Percentiles rank a stretch among this genome's conserved stretches.
These are phyloP conservation scores for Solanum pimpinellifolium DNA, from an alignment of 257 asterid genomes.

Conservation along the genomic window DNA sequence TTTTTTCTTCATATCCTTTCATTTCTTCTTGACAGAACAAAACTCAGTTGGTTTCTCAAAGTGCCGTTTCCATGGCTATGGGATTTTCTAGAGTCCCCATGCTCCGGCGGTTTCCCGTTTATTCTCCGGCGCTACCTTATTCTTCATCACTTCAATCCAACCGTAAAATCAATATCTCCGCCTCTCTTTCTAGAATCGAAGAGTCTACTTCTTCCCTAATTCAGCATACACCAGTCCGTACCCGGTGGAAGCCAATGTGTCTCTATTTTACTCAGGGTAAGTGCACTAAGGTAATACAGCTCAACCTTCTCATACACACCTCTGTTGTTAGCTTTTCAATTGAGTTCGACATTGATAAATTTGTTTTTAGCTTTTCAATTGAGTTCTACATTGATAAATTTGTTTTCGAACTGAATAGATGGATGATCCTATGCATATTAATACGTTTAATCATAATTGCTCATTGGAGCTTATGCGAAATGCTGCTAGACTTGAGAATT, in stretches of 20 bases:
- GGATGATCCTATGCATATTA: constrained; percentile 59
- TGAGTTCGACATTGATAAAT: neutral
- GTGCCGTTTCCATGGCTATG: constrained; percentile 8
- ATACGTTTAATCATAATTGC: constrained; percentile 60
- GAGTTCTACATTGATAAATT: neutral
- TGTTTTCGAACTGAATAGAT: constrained; percentile 22
- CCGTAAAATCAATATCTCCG: constrained; percentile 6
- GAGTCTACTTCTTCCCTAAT: constrained; percentile 24
- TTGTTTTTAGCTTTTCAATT: neutral
- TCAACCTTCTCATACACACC: neutral
- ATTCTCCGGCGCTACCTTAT: neutral
- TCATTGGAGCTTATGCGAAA: constrained; percentile 27
- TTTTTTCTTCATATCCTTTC: neutral
- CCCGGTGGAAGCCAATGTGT: constrained; percentile 77
- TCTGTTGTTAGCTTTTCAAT: neutral
- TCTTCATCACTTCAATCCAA: constrained; percentile 7
- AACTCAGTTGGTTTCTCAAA: neutral
- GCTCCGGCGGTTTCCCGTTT: constrained; percentile 26
- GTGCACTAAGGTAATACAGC: constrained; percentile 66
- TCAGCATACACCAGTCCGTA: constrained; percentile 7
- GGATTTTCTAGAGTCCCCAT: constrained; percentile 21
- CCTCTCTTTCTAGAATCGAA: constrained; percentile 19
- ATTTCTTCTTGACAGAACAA: neutral
- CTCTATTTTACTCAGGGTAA: constrained; percentile 67
- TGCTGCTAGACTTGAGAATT: constrained; percentile 11